phyloP scores from a whole-genome alignment of 257 asterid genomes.

The Jacaranda mimosifolia region DNA sequence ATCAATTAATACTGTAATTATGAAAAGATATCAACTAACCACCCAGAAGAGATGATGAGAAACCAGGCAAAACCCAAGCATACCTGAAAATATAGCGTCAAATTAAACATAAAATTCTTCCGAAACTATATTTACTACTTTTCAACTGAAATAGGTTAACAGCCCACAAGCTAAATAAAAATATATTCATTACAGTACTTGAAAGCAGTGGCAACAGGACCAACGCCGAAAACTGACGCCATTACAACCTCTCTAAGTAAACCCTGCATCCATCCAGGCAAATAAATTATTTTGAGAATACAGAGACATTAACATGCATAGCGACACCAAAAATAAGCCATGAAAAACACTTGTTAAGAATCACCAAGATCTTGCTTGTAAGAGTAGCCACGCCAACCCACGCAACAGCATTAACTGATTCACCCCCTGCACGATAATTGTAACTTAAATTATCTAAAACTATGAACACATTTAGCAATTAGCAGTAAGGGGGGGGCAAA shows the following conservation, averaged over 20 bases:
- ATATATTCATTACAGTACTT: constrained; percentile 32
- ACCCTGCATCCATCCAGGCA: constrained; percentile 44
- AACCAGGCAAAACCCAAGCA: constrained; percentile 59
- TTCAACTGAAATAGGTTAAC: too few species aligned
- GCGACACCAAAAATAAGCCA: not conserved
- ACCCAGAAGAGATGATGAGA: constrained; percentile 57
- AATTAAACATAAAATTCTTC: constrained; percentile 1
- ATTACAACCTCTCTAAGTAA: constrained; percentile 48
- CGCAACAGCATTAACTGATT: constrained; percentile 39
- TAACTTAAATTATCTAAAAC: not conserved
- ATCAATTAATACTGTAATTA: not conserved
- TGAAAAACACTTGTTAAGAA: constrained; percentile 4
- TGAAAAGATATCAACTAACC: constrained; percentile 44
- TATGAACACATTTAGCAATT: not conserved
- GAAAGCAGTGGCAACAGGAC: constrained; percentile 52
- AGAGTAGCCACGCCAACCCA: constrained; percentile 52
- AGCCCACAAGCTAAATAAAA: not conserved
- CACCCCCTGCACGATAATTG: constrained; percentile 32
- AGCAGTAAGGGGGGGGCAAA: not conserved
- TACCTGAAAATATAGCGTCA: constrained; percentile 44
- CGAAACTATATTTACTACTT: not conserved
- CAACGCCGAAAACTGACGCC: constrained; percentile 54
- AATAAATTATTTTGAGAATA: not conserved
- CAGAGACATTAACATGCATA: not conserved
- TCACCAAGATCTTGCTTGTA: constrained; percentile 56